These are phyloP conservation scores for Pseudotulostoma volvatum DNA, from an alignment of 495 filamentous ascomycete species.

Conservation along the genomic window DNA sequence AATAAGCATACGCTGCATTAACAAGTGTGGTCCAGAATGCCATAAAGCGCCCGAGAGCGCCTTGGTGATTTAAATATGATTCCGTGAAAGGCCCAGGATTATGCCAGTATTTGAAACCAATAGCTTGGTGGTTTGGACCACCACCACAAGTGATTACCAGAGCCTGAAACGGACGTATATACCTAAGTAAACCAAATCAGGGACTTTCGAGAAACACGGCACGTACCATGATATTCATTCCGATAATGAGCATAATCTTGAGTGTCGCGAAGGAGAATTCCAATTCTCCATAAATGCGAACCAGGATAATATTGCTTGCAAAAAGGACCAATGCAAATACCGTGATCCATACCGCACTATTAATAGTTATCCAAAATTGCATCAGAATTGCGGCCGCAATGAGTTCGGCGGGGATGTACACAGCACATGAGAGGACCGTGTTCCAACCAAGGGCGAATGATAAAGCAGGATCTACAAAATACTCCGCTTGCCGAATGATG, in stretches of 20 bases:
- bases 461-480: conserved; percentile 17
- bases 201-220: too few species aligned
- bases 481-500: conserved; percentile 12
- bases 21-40: conserved; percentile 54
- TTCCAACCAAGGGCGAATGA: conserved; percentile 19
- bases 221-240: conserved; percentile 32
- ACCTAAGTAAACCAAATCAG: too few species aligned
- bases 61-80: conserved; percentile 1
- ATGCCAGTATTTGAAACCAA: conserved; percentile 20
- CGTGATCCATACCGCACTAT: conserved; percentile 27
- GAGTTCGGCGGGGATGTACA: conserved; percentile 25
- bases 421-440: conserved; percentile 15
- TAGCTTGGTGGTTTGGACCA: conserved; percentile 19
- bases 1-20: conserved; percentile 56
- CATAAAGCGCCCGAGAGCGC: conserved; percentile 35
- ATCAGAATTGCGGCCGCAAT: conserved; percentile 32
- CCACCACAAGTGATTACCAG: conserved; percentile 23
- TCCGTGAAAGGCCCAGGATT: conserved; percentile 23
- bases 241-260: conserved; percentile 29
- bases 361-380: conserved; percentile 27
- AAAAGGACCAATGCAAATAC: conserved; percentile 29
- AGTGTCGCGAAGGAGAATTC: conserved; percentile 29
- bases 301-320: conserved; percentile 23
- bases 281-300: conserved; percentile 30
- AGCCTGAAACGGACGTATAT: too few species aligned